Conservation (phyloP, 2,329 filamentous ascomycete species). For the Gaeumannomyces tritici region DNA sequence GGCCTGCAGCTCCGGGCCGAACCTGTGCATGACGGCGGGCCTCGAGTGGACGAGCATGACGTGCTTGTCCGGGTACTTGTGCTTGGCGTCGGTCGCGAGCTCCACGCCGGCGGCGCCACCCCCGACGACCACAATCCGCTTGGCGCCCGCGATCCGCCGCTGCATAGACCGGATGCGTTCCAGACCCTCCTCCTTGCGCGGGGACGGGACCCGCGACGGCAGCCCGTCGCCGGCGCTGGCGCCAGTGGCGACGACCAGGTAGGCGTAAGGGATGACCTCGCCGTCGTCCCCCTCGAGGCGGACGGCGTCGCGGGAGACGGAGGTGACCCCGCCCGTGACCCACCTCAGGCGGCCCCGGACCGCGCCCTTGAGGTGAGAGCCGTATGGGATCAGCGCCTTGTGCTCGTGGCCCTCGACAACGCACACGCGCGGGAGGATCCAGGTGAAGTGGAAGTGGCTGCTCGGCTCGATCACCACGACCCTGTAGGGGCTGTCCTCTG, state of each 20-base stretch:
- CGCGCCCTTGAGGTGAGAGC: constrained; percentile 21
- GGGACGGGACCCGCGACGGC: constrained; percentile 36
- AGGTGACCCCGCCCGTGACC: constrained; percentile 20
- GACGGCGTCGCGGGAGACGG: constrained; percentile 24
- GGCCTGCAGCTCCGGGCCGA: constrained; percentile 30
- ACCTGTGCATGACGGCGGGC: constrained; percentile 40
- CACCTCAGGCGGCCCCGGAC: constrained; percentile 11
- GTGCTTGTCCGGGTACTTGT: constrained; percentile 42
- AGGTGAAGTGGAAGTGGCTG: constrained; percentile 52
- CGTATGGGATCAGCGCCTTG: constrained; percentile 52
- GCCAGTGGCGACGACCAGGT: constrained; percentile 49
- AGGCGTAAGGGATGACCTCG: constrained; percentile 40
- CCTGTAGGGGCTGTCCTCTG: constrained; percentile 33
- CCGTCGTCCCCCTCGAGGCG: not conserved
- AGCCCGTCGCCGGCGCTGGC: constrained; percentile 30
- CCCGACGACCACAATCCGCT: constrained; percentile 39
- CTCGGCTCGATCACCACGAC: constrained; percentile 50
- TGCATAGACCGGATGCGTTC: constrained; percentile 34
- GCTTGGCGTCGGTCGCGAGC: constrained; percentile 49
- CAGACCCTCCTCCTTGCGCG: constrained; percentile 31
- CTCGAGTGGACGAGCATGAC: constrained; percentile 51
- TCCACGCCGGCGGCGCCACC: constrained; percentile 55
- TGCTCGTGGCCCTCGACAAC: constrained; percentile 46
- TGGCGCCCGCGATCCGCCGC: constrained; percentile 28
- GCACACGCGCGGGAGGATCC: constrained; percentile 48